Evolutionary conservation across 345 rosid species (phyloP).

Genomic region (Luvunga scandens): DNA sequence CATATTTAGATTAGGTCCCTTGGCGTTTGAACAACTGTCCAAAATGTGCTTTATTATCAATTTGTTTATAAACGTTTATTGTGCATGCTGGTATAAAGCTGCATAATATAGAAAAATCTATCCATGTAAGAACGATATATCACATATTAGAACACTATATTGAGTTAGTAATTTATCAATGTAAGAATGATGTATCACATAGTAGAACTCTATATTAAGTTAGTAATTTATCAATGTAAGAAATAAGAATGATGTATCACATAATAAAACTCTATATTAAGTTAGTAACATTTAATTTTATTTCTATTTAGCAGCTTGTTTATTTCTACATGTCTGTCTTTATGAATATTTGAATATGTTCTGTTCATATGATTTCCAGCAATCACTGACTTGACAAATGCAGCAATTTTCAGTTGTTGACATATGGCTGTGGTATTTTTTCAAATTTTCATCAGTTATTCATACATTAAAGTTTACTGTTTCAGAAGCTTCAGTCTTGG

Average conservation of each 20-base stretch:
- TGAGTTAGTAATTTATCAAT: no score
- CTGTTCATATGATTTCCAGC: neutral
- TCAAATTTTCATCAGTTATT: slow-evolving; percentile 6
- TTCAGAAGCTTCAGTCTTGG: slow-evolving; percentile 88
- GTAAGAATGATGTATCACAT: no score
- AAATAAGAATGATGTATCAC: no score
- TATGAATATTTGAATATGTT: neutral
- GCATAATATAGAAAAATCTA: neutral
- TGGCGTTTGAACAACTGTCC: neutral
- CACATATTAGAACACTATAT: no score
- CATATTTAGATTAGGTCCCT: neutral
- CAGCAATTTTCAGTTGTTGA: neutral
- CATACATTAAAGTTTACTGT: slow-evolving; percentile 21
- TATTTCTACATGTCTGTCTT: neutral
- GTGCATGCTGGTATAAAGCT: neutral
- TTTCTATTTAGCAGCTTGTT: neutral
- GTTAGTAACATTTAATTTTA: neutral
- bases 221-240: no score
- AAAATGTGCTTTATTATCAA: neutral
- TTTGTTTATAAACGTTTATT: neutral
- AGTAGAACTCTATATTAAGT: no score
- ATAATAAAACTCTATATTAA: neutral
- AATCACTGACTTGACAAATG: neutral
- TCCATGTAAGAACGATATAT: no score
- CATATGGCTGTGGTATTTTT: neutral